Base-by-base conservation (phyloP, 345 rosid genomes). In the Salix dunnii region DNA sequence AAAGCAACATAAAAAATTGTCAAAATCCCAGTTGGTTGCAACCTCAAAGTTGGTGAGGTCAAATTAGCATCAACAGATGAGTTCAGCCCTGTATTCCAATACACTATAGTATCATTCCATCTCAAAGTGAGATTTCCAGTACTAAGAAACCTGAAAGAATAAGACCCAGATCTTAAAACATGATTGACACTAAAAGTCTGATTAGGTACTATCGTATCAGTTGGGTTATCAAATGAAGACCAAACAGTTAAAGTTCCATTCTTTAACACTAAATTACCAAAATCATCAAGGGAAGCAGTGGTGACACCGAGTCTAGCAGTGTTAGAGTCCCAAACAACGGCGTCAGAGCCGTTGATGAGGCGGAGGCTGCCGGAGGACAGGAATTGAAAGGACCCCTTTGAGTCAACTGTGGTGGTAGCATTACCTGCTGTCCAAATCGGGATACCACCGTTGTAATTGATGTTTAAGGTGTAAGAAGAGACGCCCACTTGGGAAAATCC, bases 161-260 rank as follows among this genome's bases (percentile, higher is more conserved):
- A 89, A 3, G 12, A 1, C 72, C 91, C 94, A 70, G 88, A 88
- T 49, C 43, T 77, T 60, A 92, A 67, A 64, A 36, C 64, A n/a
- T n/a, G 77, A n/a, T 72, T 61, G 1, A 14, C 28, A 0, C 82
- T 75, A 33, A 90, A 85, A 71, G 77, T 82, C 84, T 92, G 97
- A 31, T 82, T 71, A 3, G 86, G 91, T 13, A 90, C 83, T 48
- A 90, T 43, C 0, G 89, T 81, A 73, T 88, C 82, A 1, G 81
- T 80, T 0, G 94, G 91, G 42, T 85, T n/a, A 11, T 82, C 77
- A 71, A 92, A 92, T 28, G 87, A 82, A n/a, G 93, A 90, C 97
- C 97, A 92, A 14, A 87, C 77, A 2, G 72, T 2, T 9, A 6
- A 35, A 67, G 58, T 75, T 35, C 46, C 60, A 5, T 68, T 74